These are phyloP conservation scores for Camelina neglecta DNA, from an alignment of 345 rosid genomes.

Conservation along the genomic window DNA sequence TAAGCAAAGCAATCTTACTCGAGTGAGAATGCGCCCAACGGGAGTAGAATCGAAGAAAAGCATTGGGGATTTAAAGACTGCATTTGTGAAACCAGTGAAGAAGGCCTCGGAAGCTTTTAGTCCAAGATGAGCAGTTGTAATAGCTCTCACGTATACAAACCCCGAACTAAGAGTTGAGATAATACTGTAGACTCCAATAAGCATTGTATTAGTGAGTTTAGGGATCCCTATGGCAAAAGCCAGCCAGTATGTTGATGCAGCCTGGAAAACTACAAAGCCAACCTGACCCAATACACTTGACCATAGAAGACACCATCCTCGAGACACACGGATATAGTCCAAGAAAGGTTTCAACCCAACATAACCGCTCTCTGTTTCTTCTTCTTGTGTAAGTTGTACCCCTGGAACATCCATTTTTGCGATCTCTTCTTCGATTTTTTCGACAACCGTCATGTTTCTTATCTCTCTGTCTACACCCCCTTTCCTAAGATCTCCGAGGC, in stretches of 20 bases:
- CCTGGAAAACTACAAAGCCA: slow-evolving; percentile 60
- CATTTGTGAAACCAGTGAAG: slow-evolving; percentile 65
- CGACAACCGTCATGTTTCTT: slow-evolving; percentile 31
- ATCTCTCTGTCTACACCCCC: slow-evolving; percentile 14
- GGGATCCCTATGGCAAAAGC: slow-evolving; percentile 67
- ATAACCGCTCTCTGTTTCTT: slow-evolving; percentile 65
- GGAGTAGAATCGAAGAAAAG: slow-evolving; percentile 84
- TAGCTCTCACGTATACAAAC: slow-evolving; percentile 54
- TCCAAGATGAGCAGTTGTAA: slow-evolving; percentile 58
- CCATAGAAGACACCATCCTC: slow-evolving; percentile 49
- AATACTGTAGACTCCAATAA: slow-evolving; percentile 66
- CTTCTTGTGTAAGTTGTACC: slow-evolving; percentile 69
- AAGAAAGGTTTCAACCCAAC: slow-evolving; percentile 66
- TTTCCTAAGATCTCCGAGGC: slow-evolving; percentile 29
- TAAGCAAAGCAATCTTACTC: slow-evolving; percentile 52
- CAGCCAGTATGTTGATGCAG: slow-evolving; percentile 75
- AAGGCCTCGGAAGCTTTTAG: slow-evolving; percentile 69
- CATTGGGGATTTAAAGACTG: slow-evolving; percentile 77
- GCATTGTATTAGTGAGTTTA: slow-evolving; percentile 42
- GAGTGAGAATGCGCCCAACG: slow-evolving; percentile 70
- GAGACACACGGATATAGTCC: slow-evolving; percentile 63
- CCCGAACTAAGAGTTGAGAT: slow-evolving; percentile 61
- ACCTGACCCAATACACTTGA: slow-evolving; percentile 44
- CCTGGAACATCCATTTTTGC: slow-evolving; percentile 43
- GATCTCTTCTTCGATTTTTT: slow-evolving; percentile 39